These are phyloP conservation scores for Acmispon strigosus DNA, from an alignment of 306 rosid species.

Conservation along the genomic window DNA sequence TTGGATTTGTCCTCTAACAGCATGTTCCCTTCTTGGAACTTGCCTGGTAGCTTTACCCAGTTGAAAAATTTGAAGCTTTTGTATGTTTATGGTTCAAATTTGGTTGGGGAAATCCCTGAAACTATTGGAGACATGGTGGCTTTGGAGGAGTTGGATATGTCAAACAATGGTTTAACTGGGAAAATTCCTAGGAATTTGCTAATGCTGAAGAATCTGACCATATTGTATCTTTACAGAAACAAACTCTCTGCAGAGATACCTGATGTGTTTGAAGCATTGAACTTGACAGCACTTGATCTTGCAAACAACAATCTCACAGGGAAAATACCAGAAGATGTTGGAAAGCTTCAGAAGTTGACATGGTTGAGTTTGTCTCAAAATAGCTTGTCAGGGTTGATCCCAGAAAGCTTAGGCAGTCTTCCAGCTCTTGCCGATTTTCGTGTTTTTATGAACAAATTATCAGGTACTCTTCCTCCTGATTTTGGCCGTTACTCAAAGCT, in stretches of 20 bases:
- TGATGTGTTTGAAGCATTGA: conserved; percentile 20
- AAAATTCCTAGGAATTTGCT: conserved; percentile 17
- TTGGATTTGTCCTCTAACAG: conserved; percentile 22
- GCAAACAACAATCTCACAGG: conserved; percentile 16
- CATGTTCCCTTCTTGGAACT: conserved; percentile 21
- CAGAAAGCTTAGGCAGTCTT: conserved; percentile 18
- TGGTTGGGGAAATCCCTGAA: conserved; percentile 26
- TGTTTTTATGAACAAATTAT: conserved; percentile 11
- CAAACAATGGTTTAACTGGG: conserved; percentile 10
- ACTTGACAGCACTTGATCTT: conserved; percentile 14
- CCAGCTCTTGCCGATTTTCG: conserved; percentile 15
- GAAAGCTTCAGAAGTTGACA: conserved; percentile 18
- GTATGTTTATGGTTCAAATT: conserved; percentile 14
- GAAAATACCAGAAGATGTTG: conserved; percentile 22
- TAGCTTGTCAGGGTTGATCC: conserved; percentile 23
- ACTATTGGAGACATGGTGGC: conserved; percentile 24
- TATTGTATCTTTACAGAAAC: not conserved
- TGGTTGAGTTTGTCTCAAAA: conserved; percentile 22
- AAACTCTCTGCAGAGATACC: conserved; percentile 28
- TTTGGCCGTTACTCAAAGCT: conserved; percentile 25
- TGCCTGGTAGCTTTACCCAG: conserved; percentile 17
- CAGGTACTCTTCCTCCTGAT: conserved; percentile 28
- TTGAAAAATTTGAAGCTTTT: conserved; percentile 19
- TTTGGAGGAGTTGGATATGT: conserved; percentile 22
- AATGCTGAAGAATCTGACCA: conserved; percentile 26